Base-by-base conservation (phyloP, 805 yeast genomes). In the Metschnikowia dekortorum region DNA sequence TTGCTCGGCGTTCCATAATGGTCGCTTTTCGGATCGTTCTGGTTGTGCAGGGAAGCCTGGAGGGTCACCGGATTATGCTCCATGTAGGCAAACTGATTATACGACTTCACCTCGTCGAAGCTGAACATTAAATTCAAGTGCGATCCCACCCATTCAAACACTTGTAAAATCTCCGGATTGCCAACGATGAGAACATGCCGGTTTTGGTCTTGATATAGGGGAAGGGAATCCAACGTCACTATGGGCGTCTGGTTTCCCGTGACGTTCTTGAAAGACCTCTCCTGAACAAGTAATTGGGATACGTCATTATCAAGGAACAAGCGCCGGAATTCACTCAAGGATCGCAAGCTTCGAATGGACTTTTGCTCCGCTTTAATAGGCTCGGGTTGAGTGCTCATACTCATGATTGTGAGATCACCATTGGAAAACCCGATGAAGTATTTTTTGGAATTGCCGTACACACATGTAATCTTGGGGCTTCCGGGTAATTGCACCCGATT, bases 401-500 rank as follows among this genome's bases (percentile, higher is more conserved):
- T 53, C 50, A 63, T 64, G 33, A 69, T 57, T 10, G 60, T 43
- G 29, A 72, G 53, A 53, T 70, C 74, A 6, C 76, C 76, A 56
- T 68, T 69, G 46, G 58, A 42, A 28, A 66, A 60, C 4, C 76
- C 78, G 5, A 67, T 59, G 43, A 58, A 71, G 8, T 70, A 46
- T 42, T 55, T 57, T 8, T 53, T 51, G 16, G 55, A 51, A 36
- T 53, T 42, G 41, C 57, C 56, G 45, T 55, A 59, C 0, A 69
- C 53, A 1, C 71, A 61, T 8, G 71, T 52, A 6, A 67, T 59
- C 50, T 56, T 61, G 31, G 46, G 47, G 41, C 45, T 57, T 6
- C 51, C 44, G 4, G 69, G 59, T 28, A 71, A 55, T 57, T 62
- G 67, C 49, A 69, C 61, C 56, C 73, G 60, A 47, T 62, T 68